These are phyloP conservation scores for Collybiopsis luxurians DNA, from an alignment of 768 basidiomycete species.

Conservation along the genomic window DNA sequence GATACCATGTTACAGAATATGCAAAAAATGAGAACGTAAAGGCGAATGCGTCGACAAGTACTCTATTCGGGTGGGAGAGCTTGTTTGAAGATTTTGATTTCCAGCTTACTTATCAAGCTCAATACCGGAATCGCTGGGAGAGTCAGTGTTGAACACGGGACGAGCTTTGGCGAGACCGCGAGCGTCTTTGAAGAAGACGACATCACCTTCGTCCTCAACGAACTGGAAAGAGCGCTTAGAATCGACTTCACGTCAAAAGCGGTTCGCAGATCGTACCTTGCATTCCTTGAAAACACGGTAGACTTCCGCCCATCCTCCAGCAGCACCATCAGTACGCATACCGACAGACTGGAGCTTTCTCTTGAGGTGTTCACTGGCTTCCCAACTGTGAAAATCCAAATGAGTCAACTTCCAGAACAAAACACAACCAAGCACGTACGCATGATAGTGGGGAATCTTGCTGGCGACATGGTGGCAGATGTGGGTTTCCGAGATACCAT, in stretches of 20 bases:
- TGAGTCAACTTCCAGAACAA: neutral
- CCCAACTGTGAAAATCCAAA: constrained; percentile 56
- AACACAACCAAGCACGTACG: constrained; percentile 37
- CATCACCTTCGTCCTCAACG: constrained; percentile 91
- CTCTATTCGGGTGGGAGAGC: neutral
- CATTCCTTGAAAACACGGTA: constrained; percentile 76
- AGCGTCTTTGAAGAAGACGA: constrained; percentile 91
- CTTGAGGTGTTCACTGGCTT: constrained; percentile 84
- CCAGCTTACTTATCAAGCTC: constrained; percentile 43
- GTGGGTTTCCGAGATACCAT: constrained; percentile 94
- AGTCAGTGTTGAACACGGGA: constrained; percentile 60
- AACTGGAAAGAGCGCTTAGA: constrained; percentile 43
- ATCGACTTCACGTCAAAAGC: neutral
- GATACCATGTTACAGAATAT: neutral
- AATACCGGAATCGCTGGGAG: constrained; percentile 53
- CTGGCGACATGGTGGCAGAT: constrained; percentile 88
- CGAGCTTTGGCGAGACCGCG: constrained; percentile 70
- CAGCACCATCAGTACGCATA: constrained; percentile 64
- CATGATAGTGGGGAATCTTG: constrained; percentile 96
- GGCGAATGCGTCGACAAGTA: no score
- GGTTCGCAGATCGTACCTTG: constrained; percentile 44
- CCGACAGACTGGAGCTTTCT: constrained; percentile 66
- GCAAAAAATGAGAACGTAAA: neutral
- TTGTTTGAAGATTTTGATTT: neutral
- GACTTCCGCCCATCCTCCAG: constrained; percentile 78